phyloP scores from a whole-genome alignment of 2,329 filamentous ascomycete species.

The Metarhizium robertsii region DNA sequence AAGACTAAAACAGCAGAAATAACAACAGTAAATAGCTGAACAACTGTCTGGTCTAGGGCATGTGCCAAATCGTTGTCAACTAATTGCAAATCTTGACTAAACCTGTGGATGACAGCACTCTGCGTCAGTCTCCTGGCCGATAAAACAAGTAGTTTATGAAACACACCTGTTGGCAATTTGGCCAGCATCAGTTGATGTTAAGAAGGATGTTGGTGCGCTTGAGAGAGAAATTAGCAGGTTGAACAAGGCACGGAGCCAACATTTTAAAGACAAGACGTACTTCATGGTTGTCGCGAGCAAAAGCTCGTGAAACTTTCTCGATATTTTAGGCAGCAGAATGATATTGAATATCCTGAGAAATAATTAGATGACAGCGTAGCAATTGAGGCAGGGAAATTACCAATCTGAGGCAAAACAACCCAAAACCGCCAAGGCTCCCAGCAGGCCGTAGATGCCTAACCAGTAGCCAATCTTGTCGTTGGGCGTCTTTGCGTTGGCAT shows the following conservation, averaged over 20 bases:
- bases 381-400: slow-evolving; percentile 1
- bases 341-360: slow-evolving; percentile 11
- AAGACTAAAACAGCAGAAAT: slow-evolving; percentile 31
- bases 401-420: slow-evolving; percentile 9
- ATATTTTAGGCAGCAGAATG: slow-evolving; percentile 18
- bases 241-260: not conserved
- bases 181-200: slow-evolving; percentile 26
- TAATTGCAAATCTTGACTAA: slow-evolving; percentile 30
- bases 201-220: slow-evolving; percentile 20
- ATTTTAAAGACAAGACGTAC: not conserved
- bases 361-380: not conserved
- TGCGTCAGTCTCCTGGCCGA: no score
- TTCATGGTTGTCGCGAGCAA: slow-evolving; percentile 21
- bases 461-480: slow-evolving; percentile 13
- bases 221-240: not conserved
- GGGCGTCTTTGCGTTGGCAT: slow-evolving; percentile 9
- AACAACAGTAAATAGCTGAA: slow-evolving; percentile 13
- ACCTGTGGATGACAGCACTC: slow-evolving; percentile 20
- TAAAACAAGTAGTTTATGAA: no score
- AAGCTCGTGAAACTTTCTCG: slow-evolving; percentile 12
- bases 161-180: slow-evolving; percentile 6
- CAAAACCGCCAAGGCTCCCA: slow-evolving; percentile 9
- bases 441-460: slow-evolving; percentile 11
- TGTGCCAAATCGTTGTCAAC: slow-evolving; percentile 26
- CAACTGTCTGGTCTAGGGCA: slow-evolving; percentile 15